Percentiles rank a stretch among this genome's conserved stretches.
These are phyloP conservation scores for Porphyrellus cyaneotinctus DNA, from an alignment of 768 basidiomycete genomes.

Conservation along the genomic window DNA sequence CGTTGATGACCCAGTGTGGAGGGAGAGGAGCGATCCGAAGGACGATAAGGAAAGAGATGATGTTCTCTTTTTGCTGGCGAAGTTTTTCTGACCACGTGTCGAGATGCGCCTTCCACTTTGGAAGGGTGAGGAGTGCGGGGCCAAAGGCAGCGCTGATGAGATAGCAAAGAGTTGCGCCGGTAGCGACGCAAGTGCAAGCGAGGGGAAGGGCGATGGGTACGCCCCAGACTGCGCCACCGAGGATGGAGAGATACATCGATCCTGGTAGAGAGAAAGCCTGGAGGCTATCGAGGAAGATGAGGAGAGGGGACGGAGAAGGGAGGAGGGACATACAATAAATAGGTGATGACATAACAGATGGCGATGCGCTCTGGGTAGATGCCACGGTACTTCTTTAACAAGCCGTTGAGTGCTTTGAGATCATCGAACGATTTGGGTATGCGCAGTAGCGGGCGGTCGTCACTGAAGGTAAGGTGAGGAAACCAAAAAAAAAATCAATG, in stretches of 20 bases:
- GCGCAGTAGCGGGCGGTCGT: slow-evolving; percentile 69
- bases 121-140: slow-evolving; percentile 83
- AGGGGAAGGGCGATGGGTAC: slow-evolving; percentile 80
- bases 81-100: slow-evolving; percentile 83
- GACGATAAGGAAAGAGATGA: slow-evolving; percentile 92
- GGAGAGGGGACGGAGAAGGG: neutral
- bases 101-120: slow-evolving; percentile 77
- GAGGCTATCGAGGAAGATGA: slow-evolving; percentile 47
- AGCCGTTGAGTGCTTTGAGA: slow-evolving; percentile 77
- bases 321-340: slow-evolving; percentile 73
- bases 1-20: slow-evolving; percentile 95
- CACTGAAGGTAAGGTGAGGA: slow-evolving; percentile 40
- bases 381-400: slow-evolving; percentile 89
- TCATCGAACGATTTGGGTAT: slow-evolving; percentile 88
- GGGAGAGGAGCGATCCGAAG: slow-evolving; percentile 91
- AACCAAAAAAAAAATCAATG: neutral
- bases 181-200: slow-evolving; percentile 89
- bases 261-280: slow-evolving; percentile 97
- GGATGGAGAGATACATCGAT: slow-evolving; percentile 96
- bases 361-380: slow-evolving; percentile 84
- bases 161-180: slow-evolving; percentile 90
- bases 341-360: slow-evolving; percentile 82
- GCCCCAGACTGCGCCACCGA: slow-evolving; percentile 95
- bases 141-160: slow-evolving; percentile 88
- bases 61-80: slow-evolving; percentile 70